Conservation (phyloP, 345 rosid genomes). For the Clausena lansium region DNA sequence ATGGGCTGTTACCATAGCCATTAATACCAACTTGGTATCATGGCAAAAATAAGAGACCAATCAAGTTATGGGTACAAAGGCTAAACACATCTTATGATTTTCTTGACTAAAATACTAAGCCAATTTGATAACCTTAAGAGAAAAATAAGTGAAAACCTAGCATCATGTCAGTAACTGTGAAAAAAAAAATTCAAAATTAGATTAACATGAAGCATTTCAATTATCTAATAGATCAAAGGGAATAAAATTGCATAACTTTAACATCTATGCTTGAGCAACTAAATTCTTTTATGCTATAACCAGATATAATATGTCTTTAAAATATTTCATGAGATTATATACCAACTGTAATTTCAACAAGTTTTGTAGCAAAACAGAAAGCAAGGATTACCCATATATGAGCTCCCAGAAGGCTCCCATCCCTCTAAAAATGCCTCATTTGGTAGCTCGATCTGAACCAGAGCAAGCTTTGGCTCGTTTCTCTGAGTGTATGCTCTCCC, state of each 20-base stretch:
- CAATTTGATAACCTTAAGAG: background rate
- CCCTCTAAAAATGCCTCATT: slow-evolving; percentile 52
- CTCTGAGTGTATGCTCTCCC: slow-evolving; percentile 88
- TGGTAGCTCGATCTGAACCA: slow-evolving; percentile 64
- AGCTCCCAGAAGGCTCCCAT: slow-evolving; percentile 54
- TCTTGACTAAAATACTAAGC: background rate
- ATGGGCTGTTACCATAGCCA: background rate
- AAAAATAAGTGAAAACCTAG: background rate
- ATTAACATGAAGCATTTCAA: background rate
- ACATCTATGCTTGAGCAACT: background rate
- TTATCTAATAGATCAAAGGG: background rate
- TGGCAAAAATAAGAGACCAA: background rate
- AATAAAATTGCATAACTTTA: background rate
- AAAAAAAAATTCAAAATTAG: background rate
- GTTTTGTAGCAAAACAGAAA: background rate
- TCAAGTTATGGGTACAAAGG: background rate
- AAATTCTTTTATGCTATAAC: background rate
- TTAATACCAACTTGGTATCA: background rate
- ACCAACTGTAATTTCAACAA: background rate
- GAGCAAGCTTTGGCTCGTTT: slow-evolving; percentile 83
- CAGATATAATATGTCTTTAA: background rate
- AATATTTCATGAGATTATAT: background rate
- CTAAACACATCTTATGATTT: background rate
- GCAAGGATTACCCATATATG: slow-evolving; percentile 54
- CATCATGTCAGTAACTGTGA: background rate